Base-by-base conservation (phyloP, 352 stramenopile species). In the Phytophthora crassamura region DNA sequence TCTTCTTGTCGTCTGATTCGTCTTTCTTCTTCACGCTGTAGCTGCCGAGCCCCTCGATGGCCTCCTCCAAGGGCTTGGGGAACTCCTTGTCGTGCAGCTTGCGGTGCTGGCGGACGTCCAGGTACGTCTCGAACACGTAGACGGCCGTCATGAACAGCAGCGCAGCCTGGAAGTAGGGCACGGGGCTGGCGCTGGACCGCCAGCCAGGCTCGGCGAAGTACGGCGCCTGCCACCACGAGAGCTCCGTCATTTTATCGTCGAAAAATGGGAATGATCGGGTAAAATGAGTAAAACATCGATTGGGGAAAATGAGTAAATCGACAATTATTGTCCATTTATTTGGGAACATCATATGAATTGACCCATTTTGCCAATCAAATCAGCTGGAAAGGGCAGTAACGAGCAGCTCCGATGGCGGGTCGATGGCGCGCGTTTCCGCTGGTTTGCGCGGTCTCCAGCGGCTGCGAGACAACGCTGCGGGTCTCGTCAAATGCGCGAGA, bases 91-190 rank as follows among this genome's bases (percentile, higher is more conserved):
- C 88, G 60, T 95, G 71, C 38, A 98, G 91, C 45, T 94, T 92
- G 25, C 60, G 70, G 64, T 97, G 93, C 77, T 99, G 97, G n/a
- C 85, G 86, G 15, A 89, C 67, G 69, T 98, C 90, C 43, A 99
- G 73, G 57, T 97, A 97, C 54, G 88, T 95, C 80, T 99, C 96
- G 22, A 98, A 94, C 0, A 90, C 57, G 66, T 97, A 98, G 9
- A 99, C 89, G 18, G 89, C 51, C 4, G 92, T 74, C 33, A 93
- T 92, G 69, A 99, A 98, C 5, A 89, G 51, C 18, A 99, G 72
- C 0, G 85, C 77, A 0, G 65, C 65, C 46, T 82, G 71, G 52
- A 96, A 91, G 59, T 95, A 97, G 38, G 85, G 82, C 40, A 89
- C 62, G 14, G 71, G 18, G 41, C 63, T 65, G 16, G 67, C 38